Conservation (phyloP, 805 yeast species). For the Kluyveromyces starmeri region DNA sequence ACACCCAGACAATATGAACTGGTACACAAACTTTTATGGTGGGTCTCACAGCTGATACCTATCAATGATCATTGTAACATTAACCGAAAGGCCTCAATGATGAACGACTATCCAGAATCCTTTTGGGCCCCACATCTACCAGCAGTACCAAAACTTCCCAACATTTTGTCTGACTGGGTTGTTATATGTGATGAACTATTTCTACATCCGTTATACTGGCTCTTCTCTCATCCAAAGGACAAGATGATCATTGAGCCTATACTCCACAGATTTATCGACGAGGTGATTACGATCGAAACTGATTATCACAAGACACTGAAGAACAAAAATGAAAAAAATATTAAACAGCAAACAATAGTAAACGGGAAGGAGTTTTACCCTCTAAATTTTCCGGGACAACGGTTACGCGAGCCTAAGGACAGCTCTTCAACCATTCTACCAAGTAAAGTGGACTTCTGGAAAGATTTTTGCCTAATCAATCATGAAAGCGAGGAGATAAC, state of each 20-base stretch:
- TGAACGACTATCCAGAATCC: conserved; percentile 1
- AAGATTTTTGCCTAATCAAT: background rate
- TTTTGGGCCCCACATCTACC: conserved; percentile 3
- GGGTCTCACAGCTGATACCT: conserved; percentile 4
- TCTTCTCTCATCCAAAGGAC: conserved; percentile 2
- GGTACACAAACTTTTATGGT: conserved; percentile 3
- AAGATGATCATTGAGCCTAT: conserved; percentile 6
- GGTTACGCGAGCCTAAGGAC: background rate
- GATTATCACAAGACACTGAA: conserved; percentile 5
- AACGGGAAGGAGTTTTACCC: conserved; percentile 1
- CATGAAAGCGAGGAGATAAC: background rate
- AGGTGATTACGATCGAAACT: conserved; percentile 6
- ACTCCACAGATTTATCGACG: conserved; percentile 7
- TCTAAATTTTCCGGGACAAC: background rate
- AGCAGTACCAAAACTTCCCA: background rate
- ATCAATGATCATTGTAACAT: conserved; percentile 5
- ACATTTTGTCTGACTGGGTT: conserved; percentile 2
- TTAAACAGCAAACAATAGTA: conserved; percentile 1
- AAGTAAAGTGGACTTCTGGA: background rate
- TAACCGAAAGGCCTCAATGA: conserved; percentile 1
- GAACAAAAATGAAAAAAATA: conserved; percentile 3
- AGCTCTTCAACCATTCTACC: background rate
- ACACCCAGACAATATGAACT: conserved; percentile 20
- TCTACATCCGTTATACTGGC: conserved; percentile 7
- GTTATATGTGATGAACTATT: conserved; percentile 3